Percentiles rank a stretch among this genome's conserved stretches.
phyloP scores from a whole-genome alignment of 169 alveolate species.

The Plasmodium berghei region DNA sequence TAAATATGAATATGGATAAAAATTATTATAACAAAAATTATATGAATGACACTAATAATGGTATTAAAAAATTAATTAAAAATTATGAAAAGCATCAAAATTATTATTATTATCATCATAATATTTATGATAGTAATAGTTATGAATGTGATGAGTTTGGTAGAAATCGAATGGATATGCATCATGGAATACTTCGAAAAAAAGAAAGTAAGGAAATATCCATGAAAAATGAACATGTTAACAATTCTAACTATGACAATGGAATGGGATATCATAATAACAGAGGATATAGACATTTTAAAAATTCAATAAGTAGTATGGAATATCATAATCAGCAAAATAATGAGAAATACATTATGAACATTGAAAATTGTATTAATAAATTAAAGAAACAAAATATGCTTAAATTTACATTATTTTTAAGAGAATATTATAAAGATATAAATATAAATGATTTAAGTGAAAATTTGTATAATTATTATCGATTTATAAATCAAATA shows the following conservation, averaged over 20 bases:
- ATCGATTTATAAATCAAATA: slow-evolving; percentile 60
- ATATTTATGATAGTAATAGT: slow-evolving; percentile 10
- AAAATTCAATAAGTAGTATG: no score
- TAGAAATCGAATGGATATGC: background rate
- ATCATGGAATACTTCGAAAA: no score
- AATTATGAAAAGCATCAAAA: background rate
- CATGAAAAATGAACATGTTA: no score
- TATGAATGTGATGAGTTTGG: background rate
- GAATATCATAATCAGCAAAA: background rate
- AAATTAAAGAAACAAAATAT: slow-evolving; percentile 44
- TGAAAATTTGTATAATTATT: slow-evolving; percentile 49
- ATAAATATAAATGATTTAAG: slow-evolving; percentile 27
- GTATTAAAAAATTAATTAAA: slow-evolving; percentile 3
- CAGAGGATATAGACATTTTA: no score
- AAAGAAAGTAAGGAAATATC: no score
- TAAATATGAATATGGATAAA: background rate
- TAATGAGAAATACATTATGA: background rate
- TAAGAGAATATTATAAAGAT: slow-evolving; percentile 26
- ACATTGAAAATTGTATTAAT: slow-evolving; percentile 14
- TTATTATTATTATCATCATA: background rate
- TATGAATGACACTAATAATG: slow-evolving; percentile 1
- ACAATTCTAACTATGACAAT: background rate
- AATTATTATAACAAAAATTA: background rate
- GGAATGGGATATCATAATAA: no score
- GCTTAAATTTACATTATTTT: slow-evolving; percentile 60